phyloP scores from a whole-genome alignment of 164 flowering plant genomes.

The Aristolochia fimbriata region DNA sequence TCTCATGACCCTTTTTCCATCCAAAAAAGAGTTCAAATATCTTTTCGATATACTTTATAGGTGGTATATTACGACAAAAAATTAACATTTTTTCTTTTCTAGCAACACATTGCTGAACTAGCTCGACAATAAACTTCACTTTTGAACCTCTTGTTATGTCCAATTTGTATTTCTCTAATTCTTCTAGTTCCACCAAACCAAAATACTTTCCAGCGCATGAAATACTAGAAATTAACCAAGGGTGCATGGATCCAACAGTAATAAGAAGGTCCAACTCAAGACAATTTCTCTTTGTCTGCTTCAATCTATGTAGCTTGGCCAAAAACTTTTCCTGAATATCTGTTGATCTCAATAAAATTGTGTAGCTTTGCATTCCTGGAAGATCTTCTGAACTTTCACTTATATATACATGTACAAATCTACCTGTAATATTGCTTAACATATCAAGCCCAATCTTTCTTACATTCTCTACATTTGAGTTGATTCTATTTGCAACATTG shows the following conservation, averaged over 20 bases:
- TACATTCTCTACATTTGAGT: constrained; percentile 38
- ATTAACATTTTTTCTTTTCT: constrained; percentile 66
- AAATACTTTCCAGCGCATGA: constrained; percentile 41
- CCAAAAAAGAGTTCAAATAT: constrained; percentile 50
- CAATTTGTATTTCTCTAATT: constrained; percentile 33
- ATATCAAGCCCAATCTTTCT: constrained; percentile 46
- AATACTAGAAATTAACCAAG: constrained; percentile 62
- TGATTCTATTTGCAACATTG: constrained; percentile 46
- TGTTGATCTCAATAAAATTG: constrained; percentile 70
- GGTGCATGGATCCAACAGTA: constrained; percentile 81
- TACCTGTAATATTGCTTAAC: constrained; percentile 52
- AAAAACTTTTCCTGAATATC: constrained; percentile 46
- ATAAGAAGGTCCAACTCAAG: constrained; percentile 71
- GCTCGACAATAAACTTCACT: constrained; percentile 67
- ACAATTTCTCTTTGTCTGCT: constrained; percentile 28
- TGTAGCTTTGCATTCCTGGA: constrained; percentile 78
- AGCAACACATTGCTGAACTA: constrained; percentile 45
- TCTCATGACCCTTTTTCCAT: constrained; percentile 62
- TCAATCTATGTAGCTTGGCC: constrained; percentile 29
- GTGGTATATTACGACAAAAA: constrained; percentile 82
- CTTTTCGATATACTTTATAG: constrained; percentile 52
- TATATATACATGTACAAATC: constrained; percentile 77
- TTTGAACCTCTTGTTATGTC: constrained; percentile 65
- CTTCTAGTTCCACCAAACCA: constrained; percentile 26
- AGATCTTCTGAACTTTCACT: constrained; percentile 47